Evolutionary conservation across 1,284 basidiomycete genomes (phyloP).

Genomic region (Trichosporon sp.): DNA sequence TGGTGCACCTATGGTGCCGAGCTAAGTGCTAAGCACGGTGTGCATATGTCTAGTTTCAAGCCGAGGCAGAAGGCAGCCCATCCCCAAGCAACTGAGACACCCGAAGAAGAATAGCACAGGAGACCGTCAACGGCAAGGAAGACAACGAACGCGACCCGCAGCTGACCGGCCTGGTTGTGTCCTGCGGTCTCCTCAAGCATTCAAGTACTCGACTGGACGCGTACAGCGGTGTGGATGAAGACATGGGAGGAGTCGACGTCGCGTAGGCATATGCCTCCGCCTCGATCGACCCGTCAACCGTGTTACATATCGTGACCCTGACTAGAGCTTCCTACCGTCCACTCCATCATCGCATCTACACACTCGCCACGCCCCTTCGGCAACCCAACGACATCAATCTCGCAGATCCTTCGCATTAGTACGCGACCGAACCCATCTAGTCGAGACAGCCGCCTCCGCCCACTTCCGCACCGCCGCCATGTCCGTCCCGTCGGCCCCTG

Average conservation of each 20-base stretch:
- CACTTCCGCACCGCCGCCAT: neutral
- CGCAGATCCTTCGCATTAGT: neutral
- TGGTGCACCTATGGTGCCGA: neutral
- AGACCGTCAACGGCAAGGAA: too few relatives aligned
- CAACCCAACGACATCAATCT: neutral
- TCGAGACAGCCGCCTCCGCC: neutral
- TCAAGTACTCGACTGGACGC: too few relatives aligned
- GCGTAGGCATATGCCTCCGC: constrained; percentile 2
- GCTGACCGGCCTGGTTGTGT: too few relatives aligned
- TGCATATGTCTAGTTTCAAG: neutral
- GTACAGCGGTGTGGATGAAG: neutral
- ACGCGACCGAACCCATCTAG: too few relatives aligned
- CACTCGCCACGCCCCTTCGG: neutral
- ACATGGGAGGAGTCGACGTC: neutral
- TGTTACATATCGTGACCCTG: constrained; percentile 11
- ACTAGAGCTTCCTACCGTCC: neutral
- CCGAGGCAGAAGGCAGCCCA: neutral
- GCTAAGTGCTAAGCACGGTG: neutral
- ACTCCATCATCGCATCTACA: neutral
- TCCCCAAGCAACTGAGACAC: neutral
- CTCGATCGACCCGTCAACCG: constrained; percentile 1
- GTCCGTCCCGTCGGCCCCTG: neutral
- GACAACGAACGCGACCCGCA: too few relatives aligned
- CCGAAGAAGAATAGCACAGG: neutral
- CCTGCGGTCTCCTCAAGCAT: too few relatives aligned